These are phyloP conservation scores for Henckelia pumila DNA, from an alignment of 257 asterid genomes.

Conservation along the genomic window DNA sequence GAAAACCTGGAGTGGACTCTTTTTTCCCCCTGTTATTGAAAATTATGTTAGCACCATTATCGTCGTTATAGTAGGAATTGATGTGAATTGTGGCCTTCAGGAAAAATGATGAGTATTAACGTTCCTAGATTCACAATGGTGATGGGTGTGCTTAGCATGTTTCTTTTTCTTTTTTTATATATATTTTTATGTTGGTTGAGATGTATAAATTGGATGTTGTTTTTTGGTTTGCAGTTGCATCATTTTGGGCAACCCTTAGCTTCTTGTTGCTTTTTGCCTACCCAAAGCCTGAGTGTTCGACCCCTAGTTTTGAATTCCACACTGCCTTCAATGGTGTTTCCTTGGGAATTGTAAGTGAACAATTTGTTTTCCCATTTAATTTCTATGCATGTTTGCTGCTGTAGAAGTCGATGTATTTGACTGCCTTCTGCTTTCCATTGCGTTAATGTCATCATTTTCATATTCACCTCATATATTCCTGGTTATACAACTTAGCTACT, in stretches of 20 bases:
- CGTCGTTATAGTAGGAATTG: background rate
- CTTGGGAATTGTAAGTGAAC: constrained; percentile 81
- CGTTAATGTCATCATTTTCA: background rate
- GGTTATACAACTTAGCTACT: too few species aligned
- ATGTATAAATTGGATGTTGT: background rate
- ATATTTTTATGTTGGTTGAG: constrained; percentile 5
- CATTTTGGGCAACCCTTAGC: constrained; percentile 82
- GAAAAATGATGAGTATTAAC: background rate
- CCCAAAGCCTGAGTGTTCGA: constrained; percentile 88
- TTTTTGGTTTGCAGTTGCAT: constrained; percentile 60
- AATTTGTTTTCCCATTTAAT: constrained; percentile 3
- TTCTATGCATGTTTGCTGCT: constrained; percentile 17
- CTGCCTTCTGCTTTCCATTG: constrained; percentile 1
- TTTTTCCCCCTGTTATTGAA: too few species aligned
- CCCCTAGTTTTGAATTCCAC: constrained; percentile 94
- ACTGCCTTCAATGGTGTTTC: constrained; percentile 91
- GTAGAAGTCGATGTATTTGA: constrained; percentile 7
- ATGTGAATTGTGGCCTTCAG: background rate
- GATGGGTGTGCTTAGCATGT: background rate
- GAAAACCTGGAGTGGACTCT: background rate
- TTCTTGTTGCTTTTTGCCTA: constrained; percentile 91
- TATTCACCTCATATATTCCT: too few species aligned
- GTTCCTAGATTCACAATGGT: constrained; percentile 4
- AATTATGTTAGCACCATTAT: background rate
- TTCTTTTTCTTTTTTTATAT: background rate